Evolutionary conservation across 768 basidiomycete species (phyloP).

Genomic region (Macrolepiota albuminosa): DNA sequence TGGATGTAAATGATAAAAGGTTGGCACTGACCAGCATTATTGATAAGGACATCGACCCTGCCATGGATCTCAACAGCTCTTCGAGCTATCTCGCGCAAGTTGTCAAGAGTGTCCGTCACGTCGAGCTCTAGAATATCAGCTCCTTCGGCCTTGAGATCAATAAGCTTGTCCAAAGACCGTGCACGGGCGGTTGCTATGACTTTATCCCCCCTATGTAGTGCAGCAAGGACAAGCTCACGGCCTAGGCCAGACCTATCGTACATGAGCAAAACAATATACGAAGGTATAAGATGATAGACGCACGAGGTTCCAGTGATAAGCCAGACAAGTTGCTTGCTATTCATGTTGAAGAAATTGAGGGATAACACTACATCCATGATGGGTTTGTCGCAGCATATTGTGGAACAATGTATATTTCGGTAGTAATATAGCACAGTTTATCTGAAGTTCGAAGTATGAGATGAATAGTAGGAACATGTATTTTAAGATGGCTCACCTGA

Average conservation of each 20-base stretch:
- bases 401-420: too few relatives aligned
- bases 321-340: neutral
- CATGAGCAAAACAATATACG: neutral
- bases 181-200: slow-evolving; percentile 42
- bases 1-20: too few relatives aligned
- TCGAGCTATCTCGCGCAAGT: slow-evolving; percentile 28
- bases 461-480: too few relatives aligned
- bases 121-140: slow-evolving; percentile 35
- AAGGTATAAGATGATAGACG: neutral
- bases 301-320: slow-evolving; percentile 1
- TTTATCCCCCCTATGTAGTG: slow-evolving; percentile 39
- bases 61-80: slow-evolving; percentile 34
- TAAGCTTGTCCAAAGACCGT: slow-evolving; percentile 29
- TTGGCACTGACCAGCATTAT: slow-evolving; percentile 33
- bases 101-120: slow-evolving; percentile 28
- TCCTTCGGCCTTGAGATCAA: slow-evolving; percentile 31
- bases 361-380: neutral
- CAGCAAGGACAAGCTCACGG: slow-evolving; percentile 30
- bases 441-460: too few relatives aligned
- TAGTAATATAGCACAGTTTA: too few relatives aligned
- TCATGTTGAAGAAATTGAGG: neutral
- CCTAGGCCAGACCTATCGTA: slow-evolving; percentile 16
- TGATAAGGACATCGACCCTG: slow-evolving; percentile 40
- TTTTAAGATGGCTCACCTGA: too few relatives aligned
- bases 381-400: too few relatives aligned